A percentile compares a stretch with the other conserved stretches of the same genome.
Conservation (phyloP, 176 grass and related monocot species). For the Canna indica region DNA sequence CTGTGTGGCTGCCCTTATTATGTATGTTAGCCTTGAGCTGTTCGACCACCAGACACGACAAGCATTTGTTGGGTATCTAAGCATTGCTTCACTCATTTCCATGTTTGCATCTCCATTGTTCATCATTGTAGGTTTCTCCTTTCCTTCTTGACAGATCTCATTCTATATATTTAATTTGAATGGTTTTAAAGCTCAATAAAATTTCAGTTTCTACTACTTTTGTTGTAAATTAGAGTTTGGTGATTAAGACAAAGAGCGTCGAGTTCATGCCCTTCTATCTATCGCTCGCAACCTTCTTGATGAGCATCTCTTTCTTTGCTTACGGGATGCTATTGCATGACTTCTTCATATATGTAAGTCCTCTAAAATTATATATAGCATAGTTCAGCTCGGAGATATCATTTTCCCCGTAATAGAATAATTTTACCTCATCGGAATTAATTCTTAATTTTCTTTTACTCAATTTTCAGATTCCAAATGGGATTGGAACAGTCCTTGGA, state of each 20-base stretch:
- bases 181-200: not conserved
- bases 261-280: constrained; percentile 98
- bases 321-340: constrained; percentile 69
- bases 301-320: constrained; percentile 76
- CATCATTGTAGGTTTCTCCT: constrained; percentile 46
- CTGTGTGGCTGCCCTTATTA: constrained; percentile 37
- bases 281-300: constrained; percentile 82
- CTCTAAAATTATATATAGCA: not conserved
- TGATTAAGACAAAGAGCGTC: constrained; percentile 75
- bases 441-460: constrained; percentile 9
- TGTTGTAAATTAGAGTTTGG: constrained; percentile 52
- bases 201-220: not conserved
- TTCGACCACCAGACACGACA: constrained; percentile 57
- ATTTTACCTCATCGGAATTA: no score
- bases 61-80: constrained; percentile 67
- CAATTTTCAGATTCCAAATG: constrained; percentile 69
- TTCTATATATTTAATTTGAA: not conserved
- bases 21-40: constrained; percentile 47
- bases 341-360: constrained; percentile 94
- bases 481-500: constrained; percentile 72
- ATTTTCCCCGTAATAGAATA: no score
- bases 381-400: constrained; percentile 4
- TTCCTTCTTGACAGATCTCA: not conserved
- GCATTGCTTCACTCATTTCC: constrained; percentile 75
- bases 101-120: constrained; percentile 95